A percentile compares a stretch with the other conserved stretches of the same genome.
Conservation (phyloP, 345 rosid species). For the Moricandia arvensis region DNA sequence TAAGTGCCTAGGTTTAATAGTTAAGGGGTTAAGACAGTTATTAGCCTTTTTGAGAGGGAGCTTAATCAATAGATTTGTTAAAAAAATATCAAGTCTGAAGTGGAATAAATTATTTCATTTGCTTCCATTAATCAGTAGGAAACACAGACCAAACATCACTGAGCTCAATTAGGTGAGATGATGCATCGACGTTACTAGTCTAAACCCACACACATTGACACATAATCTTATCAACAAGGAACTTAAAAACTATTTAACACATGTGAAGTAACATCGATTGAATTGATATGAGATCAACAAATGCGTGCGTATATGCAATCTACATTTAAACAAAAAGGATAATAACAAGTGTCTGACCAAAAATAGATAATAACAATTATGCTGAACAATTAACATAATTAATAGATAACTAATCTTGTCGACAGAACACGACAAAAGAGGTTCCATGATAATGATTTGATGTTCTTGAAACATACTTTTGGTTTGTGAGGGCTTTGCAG, state of each 20-base stretch:
- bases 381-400: not conserved
- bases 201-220: not conserved
- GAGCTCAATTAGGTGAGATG: not conserved
- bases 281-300: too few species aligned
- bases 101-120: constrained; percentile 31
- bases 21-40: constrained; percentile 29
- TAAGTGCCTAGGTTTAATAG: constrained; percentile 9
- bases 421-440: constrained; percentile 29
- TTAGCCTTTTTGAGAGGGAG: not conserved
- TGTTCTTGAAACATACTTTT: constrained; percentile 36
- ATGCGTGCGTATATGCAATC: too few species aligned
- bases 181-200: not conserved
- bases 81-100: constrained; percentile 12
- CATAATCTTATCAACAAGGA: not conserved
- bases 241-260: too few species aligned
- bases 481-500: constrained; percentile 15
- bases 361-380: not conserved
- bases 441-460: constrained; percentile 29
- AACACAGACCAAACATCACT: constrained; percentile 37
- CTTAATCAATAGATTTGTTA: not conserved
- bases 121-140: constrained; percentile 23
- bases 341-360: not conserved
- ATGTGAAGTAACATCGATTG: too few species aligned
- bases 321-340: too few species aligned
- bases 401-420: constrained; percentile 2